Conservation (phyloP, 768 basidiomycete genomes). For the Tulasnella sp. region DNA sequence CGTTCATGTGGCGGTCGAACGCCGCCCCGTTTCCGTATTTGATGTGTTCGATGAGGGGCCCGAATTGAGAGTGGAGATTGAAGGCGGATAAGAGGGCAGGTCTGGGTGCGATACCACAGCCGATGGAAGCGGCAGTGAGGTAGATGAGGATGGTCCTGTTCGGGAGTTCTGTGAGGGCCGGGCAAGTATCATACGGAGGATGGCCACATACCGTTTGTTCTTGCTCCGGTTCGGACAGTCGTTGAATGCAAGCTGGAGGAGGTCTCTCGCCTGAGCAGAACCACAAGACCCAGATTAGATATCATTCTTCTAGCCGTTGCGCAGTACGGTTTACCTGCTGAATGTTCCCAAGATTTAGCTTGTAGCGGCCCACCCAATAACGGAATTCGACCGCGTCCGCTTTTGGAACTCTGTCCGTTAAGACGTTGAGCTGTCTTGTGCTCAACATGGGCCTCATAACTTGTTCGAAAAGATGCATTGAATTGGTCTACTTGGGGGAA, state of each 20-base stretch:
- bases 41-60: conserved; percentile 10
- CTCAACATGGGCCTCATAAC: conserved; percentile 15
- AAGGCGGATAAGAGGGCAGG: conserved; percentile 17
- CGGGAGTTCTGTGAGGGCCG: neutral
- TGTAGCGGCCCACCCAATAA: conserved; percentile 24
- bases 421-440: neutral
- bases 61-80: conserved; percentile 14
- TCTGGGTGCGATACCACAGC: conserved; percentile 4
- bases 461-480: conserved; percentile 21
- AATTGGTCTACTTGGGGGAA: conserved; percentile 14
- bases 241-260: conserved; percentile 22
- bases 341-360: neutral
- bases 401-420: conserved; percentile 14
- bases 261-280: conserved; percentile 10
- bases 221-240: conserved; percentile 10
- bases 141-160: conserved; percentile 24
- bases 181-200: neutral
- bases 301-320: neutral
- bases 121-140: conserved; percentile 15
- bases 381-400: conserved; percentile 27
- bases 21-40: conserved; percentile 7
- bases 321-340: conserved; percentile 12
- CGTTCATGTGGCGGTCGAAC: conserved; percentile 11
- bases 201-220: conserved; percentile 13
- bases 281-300: neutral